Conservation (phyloP, 2,329 filamentous ascomycete species). For the Samsoniella hepiali region DNA sequence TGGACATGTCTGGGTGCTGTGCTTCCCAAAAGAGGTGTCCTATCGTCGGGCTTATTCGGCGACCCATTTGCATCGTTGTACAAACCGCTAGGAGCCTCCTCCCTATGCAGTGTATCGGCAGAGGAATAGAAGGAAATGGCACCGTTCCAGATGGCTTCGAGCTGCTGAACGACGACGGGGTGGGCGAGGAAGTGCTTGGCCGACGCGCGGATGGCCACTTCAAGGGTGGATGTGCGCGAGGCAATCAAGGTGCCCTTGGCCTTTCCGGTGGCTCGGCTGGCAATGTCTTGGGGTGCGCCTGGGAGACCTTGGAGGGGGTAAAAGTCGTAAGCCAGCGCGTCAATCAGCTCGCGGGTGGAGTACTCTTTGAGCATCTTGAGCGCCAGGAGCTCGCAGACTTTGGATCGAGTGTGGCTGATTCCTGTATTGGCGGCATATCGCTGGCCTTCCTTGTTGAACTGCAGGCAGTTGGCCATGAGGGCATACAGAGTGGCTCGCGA, state of each 20-base stretch:
- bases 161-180: conserved; percentile 84
- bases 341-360: conserved; percentile 83
- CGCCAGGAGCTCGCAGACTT: conserved; percentile 86
- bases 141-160: conserved; percentile 97
- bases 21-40: conserved; percentile 50
- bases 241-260: conserved; percentile 52
- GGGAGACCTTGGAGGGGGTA: conserved; percentile 82
- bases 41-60: conserved; percentile 38
- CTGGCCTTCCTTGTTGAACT: conserved; percentile 86
- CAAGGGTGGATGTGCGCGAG: conserved; percentile 82
- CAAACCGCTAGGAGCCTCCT: conserved; percentile 30
- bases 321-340: conserved; percentile 92
- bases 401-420: conserved; percentile 76
- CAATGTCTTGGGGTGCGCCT: conserved; percentile 36
- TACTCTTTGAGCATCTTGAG: conserved; percentile 90
- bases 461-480: conserved; percentile 87
- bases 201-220: conserved; percentile 88
- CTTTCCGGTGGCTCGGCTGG: conserved; percentile 34
- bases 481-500: conserved; percentile 84
- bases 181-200: conserved; percentile 91
- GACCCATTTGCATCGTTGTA: conserved; percentile 26
- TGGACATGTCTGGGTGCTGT: conserved; percentile 30
- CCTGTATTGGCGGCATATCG: conserved; percentile 80
- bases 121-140: conserved; percentile 92
- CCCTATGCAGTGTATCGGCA: conserved; percentile 78